phyloP scores from a whole-genome alignment of 768 basidiomycete species.

The Russula sp. region DNA sequence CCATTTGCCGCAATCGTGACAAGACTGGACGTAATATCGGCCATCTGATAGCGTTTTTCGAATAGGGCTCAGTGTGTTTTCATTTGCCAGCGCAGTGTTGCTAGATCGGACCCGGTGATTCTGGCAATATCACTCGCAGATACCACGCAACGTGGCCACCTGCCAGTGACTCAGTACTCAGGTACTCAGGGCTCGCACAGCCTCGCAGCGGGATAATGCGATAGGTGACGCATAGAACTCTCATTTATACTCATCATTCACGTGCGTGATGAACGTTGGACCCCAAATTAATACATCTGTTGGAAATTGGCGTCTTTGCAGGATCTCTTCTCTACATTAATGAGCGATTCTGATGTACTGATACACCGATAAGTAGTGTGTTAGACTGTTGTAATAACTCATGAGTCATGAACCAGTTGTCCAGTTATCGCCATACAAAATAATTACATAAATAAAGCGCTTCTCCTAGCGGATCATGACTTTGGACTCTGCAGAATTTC shows the following conservation, averaged over 20 bases:
- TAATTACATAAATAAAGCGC: conserved; percentile 7
- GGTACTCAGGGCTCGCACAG: too few relatives aligned
- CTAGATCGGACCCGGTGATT: background rate
- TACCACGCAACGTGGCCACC: conserved; percentile 5
- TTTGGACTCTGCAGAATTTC: conserved; percentile 61
- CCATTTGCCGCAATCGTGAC: background rate
- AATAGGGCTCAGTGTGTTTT: background rate
- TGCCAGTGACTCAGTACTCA: background rate
- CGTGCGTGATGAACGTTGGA: background rate
- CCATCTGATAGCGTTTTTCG: background rate
- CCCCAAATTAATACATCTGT: background rate
- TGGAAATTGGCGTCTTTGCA: background rate
- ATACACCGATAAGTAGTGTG: background rate
- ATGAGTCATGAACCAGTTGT: background rate
- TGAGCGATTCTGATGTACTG: background rate
- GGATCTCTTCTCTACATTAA: too few relatives aligned
- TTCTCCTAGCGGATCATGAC: background rate
- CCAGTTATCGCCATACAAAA: background rate
- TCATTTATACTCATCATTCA: background rate
- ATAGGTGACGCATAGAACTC: background rate
- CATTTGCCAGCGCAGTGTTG: conserved; percentile 14
- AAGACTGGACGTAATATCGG: background rate
- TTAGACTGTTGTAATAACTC: too few relatives aligned
- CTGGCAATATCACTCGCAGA: background rate
- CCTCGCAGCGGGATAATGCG: background rate